Percentiles rank a stretch among this genome's conserved stretches.
These are phyloP conservation scores for Artemisia argyi DNA, from an alignment of 129 eudicot species.

Conservation along the genomic window DNA sequence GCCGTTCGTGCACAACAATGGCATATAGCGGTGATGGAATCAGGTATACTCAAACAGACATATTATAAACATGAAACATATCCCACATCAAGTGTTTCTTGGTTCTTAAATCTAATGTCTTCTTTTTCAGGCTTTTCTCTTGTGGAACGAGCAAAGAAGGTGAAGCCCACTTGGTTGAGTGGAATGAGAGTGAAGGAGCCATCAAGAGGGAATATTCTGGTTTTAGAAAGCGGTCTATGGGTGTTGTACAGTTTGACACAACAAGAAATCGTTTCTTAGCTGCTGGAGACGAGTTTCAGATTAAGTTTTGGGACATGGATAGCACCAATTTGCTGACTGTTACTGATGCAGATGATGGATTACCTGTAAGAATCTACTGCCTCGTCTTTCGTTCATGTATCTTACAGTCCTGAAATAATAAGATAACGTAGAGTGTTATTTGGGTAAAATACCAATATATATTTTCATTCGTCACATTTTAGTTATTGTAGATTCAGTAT, in stretches of 20 bases:
- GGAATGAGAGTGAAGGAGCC: constrained; percentile 95
- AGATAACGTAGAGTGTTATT: background rate
- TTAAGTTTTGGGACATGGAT: constrained; percentile 93
- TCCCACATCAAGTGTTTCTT: background rate
- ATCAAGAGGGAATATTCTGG: constrained; percentile 75
- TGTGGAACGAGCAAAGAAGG: constrained; percentile 94
- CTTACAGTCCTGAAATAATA: background rate
- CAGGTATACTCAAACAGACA: constrained; percentile 44
- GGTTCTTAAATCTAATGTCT: background rate
- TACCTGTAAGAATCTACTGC: constrained; percentile 57
- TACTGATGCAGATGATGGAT: constrained; percentile 70
- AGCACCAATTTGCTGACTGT: constrained; percentile 54
- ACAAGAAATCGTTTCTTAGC: constrained; percentile 78
- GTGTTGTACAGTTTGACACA: constrained; percentile 86
- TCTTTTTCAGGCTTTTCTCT: constrained; percentile 64
- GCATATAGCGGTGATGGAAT: constrained; percentile 83
- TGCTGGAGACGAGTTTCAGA: constrained; percentile 84
- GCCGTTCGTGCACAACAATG: constrained; percentile 85
- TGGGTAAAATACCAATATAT: too few species aligned
- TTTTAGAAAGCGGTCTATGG: constrained; percentile 70
- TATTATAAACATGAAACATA: background rate
- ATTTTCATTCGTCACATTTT: too few species aligned
- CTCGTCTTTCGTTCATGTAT: background rate
- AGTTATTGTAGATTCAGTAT: too few species aligned
- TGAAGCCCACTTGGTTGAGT: constrained; percentile 84